Evolutionary conservation across 192 early-diverging fungal species (phyloP), one percentile per base, ranked within the genome.

Genomic region (Coemansia sp.): DNA sequence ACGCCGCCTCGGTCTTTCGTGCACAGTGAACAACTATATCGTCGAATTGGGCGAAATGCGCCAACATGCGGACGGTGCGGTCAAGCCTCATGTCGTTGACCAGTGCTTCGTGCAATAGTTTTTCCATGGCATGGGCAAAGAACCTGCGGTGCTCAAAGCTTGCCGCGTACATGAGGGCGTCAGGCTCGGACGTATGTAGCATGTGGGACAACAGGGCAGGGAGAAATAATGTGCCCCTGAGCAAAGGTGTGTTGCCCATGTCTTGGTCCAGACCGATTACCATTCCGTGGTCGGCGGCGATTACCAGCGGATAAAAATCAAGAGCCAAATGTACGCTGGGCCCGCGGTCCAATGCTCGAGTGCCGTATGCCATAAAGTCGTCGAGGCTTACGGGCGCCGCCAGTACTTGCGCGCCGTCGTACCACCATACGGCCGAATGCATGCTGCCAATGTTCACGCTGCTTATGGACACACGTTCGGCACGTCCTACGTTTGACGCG

Each of bases 11-110:
- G n/a, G 93, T 92, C 71, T 99, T 99, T 60, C 97, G 82, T 6
- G 97, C 96, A 69, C 96, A 98, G 27, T 92, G 90, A 10, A 93
- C 94, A 70, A 99, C 91, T 21, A 94, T 88, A 53, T 98, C 96
- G 39, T 93, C 71, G 58, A 88, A 88, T 4, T 86, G 82, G 3
- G 67, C 52, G 65, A 96, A 99, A 59, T 89, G 76, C 55, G 91
- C 85, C 37, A 99, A 68, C 58, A 97, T 89, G 47, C 80, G 78
- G 11, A 95, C 83, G 3, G 92, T 88, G 12, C 75, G 67, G 14
- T 90, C 87, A 39, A 98, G 68, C 17, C 93, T 75, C 61, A 26
- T 37, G 25, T 16, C 41, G 51, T 90, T 86, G 62, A 96, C 96
- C 45, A 97, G 62, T 2, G 91, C 89, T 12, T 87, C 86, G 71